phyloP scores from a whole-genome alignment of 2,329 filamentous ascomycete species.

The Venturia effusa region DNA sequence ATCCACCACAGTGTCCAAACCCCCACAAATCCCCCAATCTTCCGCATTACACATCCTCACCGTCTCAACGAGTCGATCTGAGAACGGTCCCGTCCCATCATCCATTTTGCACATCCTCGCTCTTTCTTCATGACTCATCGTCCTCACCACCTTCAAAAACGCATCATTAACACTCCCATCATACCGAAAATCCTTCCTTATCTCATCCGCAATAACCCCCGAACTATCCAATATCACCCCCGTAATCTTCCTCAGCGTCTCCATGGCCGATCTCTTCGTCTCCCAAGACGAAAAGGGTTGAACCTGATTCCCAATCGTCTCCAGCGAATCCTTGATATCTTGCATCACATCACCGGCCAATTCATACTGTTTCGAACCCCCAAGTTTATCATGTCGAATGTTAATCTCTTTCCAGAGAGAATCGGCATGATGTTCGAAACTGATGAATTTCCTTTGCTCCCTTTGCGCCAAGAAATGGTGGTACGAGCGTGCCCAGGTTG shows the following conservation, averaged over 20 bases:
- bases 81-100: not conserved
- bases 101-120: not conserved
- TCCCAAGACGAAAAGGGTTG: not conserved
- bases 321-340: not conserved
- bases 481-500: not conserved
- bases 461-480: not conserved
- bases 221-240: not conserved
- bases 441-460: not conserved
- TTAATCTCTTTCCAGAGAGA: not conserved
- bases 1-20: not conserved
- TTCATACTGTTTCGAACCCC: not conserved
- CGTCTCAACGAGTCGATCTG: not conserved
- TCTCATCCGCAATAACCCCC: not conserved
- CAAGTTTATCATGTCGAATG: not conserved
- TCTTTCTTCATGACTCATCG: not conserved
- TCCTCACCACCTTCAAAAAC: not conserved
- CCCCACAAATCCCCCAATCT: not conserved
- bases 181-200: not conserved
- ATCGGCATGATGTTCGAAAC: not conserved
- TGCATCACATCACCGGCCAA: not conserved
- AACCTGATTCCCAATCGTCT: not conserved
- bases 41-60: not conserved
- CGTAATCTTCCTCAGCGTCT: not conserved
- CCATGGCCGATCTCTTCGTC: not conserved
- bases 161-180: not conserved